Conservation (phyloP, 139 green algal species). For the Nannochloris sp. region DNA sequence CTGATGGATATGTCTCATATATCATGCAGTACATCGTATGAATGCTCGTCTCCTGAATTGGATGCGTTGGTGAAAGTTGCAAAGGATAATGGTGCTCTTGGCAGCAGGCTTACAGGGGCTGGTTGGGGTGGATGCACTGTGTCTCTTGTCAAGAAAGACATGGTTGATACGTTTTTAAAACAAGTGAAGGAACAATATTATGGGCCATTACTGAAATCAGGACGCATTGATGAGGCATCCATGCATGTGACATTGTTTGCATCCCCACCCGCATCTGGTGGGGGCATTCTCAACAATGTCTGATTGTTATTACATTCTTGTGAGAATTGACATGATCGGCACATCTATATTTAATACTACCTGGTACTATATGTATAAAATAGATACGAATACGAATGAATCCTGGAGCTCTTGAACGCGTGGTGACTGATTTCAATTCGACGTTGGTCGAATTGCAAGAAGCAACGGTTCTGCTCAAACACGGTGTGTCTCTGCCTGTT, state of each 20-base stretch:
- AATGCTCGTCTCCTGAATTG: slow-evolving; percentile 87
- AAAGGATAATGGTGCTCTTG: slow-evolving; percentile 61
- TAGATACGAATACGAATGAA: neutral
- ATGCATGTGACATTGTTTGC: slow-evolving; percentile 39
- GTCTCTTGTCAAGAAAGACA: slow-evolving; percentile 53
- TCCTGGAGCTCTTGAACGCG: neutral
- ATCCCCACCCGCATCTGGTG: slow-evolving; percentile 40
- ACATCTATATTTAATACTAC: neutral
- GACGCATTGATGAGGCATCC: slow-evolving; percentile 12
- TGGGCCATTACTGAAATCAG: slow-evolving; percentile 15
- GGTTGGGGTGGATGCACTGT: slow-evolving; percentile 93
- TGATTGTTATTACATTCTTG: too few species aligned
- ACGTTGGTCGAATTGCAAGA: too few species aligned
- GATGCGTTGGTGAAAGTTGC: slow-evolving; percentile 65
- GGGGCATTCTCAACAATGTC: slow-evolving; percentile 29
- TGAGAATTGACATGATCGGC: too few species aligned
- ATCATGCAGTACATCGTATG: slow-evolving; percentile 75
- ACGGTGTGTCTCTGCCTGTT: too few species aligned
- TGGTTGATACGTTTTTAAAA: slow-evolving; percentile 50
- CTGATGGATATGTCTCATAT: slow-evolving; percentile 83
- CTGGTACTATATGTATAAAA: neutral
- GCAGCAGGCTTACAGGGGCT: slow-evolving; percentile 76
- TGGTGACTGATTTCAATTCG: neutral
- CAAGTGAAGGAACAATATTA: slow-evolving; percentile 29
- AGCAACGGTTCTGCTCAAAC: too few species aligned